These are phyloP conservation scores for Mucor irregularis DNA, from an alignment of 371 early-diverging fungal species.

Conservation along the genomic window DNA sequence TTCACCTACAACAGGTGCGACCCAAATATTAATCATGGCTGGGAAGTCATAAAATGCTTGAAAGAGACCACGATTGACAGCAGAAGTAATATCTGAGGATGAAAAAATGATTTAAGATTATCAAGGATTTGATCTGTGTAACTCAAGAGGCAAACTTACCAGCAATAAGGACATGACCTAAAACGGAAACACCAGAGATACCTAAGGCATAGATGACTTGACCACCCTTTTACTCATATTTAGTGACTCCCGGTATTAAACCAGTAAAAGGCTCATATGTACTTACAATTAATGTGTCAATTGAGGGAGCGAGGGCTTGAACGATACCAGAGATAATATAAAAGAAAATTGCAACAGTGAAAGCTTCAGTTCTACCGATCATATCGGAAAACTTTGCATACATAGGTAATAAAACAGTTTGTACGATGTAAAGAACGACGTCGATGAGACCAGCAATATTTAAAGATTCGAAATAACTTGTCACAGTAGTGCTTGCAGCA, in stretches of 20 bases:
- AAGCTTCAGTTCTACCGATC: slow-evolving; percentile 29
- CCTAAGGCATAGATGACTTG: slow-evolving; percentile 42
- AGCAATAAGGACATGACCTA: slow-evolving; percentile 41
- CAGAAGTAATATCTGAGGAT: slow-evolving; percentile 29
- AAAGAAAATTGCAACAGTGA: slow-evolving; percentile 17
- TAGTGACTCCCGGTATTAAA: no score
- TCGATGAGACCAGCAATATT: slow-evolving; percentile 17
- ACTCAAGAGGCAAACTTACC: slow-evolving; percentile 21
- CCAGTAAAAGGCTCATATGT: neutral
- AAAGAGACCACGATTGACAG: slow-evolving; percentile 37
- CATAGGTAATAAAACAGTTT: slow-evolving; percentile 27
- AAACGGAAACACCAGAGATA: slow-evolving; percentile 28
- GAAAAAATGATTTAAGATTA: neutral
- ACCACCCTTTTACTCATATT: slow-evolving; percentile 25
- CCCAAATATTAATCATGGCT: slow-evolving; percentile 29
- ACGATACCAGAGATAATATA: slow-evolving; percentile 25
- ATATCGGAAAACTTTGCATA: slow-evolving; percentile 34
- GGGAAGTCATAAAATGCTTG: slow-evolving; percentile 39
- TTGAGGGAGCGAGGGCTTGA: slow-evolving; percentile 21
- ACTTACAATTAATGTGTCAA: slow-evolving; percentile 19
- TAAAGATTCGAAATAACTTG: slow-evolving; percentile 17
- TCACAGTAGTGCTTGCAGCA: slow-evolving; percentile 6
- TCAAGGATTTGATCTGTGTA: neutral
- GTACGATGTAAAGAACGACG: slow-evolving; percentile 24
- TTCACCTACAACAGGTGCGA: slow-evolving; percentile 32